Evolutionary conservation across 805 yeast genomes (phyloP), one percentile per base, ranked within the genome.

Genomic region (Kluyveromyces nonfermentans): DNA sequence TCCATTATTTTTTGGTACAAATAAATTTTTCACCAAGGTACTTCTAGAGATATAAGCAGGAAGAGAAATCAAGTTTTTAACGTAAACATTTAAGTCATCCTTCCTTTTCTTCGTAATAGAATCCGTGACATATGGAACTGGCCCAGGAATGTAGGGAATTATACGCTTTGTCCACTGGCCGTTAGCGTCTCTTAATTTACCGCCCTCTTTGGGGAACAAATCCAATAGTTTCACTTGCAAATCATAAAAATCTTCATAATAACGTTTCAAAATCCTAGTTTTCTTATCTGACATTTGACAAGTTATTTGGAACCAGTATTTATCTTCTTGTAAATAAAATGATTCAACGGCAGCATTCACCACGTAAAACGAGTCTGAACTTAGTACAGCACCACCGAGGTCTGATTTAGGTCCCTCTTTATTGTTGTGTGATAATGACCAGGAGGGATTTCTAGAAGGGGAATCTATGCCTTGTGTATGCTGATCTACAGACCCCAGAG

Each of bases 111-210:
- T 64, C 1, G 82, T 74, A 33, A 77, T 75, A 14, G 78, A 66
- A 64, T 90, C 97, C 49, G 87, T 87, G 43, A 93, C 95, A 55
- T 83, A 85, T 33, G 94, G 82, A 39, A 90, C 72, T 2, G 98
- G 99, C 1, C 97, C 98, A 0, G 98, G 97, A 56, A 93, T 89
- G 51, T 82, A 87, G 7, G 98, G 98, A 45, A 93, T 72, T 25
- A 84, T 81, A 50, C 98, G 77, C 42, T 79, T 77, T 21, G 78
- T 71, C 63, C 84, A 84, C 43, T 80, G 82, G 36, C 78, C 80
- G 39, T 59, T 66, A 2, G 53, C 49, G 33, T 62, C 62, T 37
- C 65, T 55, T 12, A 63, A 40, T 52, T 86, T 80, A 12, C 97
- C 97, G 7, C 97, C 95, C 63, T 90, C 98, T 47, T 74, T 78